Base-by-base conservation (phyloP, 1,139 yeast species). In the Yamadazyma atlantica region DNA sequence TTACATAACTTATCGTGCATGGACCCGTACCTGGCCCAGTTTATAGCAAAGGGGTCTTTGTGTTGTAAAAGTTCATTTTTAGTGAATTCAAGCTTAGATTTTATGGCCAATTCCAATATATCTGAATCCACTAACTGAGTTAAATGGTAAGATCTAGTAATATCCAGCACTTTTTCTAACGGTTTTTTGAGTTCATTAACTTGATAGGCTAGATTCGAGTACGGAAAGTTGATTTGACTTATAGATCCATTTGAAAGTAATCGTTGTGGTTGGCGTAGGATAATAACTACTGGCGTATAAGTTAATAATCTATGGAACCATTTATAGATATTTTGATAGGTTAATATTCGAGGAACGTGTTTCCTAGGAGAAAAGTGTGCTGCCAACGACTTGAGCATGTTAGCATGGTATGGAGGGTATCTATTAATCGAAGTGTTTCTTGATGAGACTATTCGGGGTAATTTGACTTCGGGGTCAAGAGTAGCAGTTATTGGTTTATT, bases 281-380 rank as follows among this genome's bases (percentile, higher is more conserved):
- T 44, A 12, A 70, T 42, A 3, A 62, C 44, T 4, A 69, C 49
- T 1, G 75, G 75, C 0, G 73, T 54, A n/a, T 45, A 33, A 4
- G 43, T 33, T 5, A 69, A 43, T 17, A 62, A 49, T 24, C 57
- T 49, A 10, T 45, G 43, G 44, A 53, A 66, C 71, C 69, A 69
- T 26, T 45, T 43, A 45, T 54, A 58, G 9, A 64, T 52, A 11
- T 58, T 54, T 17, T 39, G 24, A 17, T 41, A 37, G 5, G 31
- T n/a, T 9, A n/a, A 8, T 7, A 35, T 36, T 6, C 22, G 11
- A 0, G 51, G 52, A 1, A 47, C 11, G 4, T 14, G 8, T 4
- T 24, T 17, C 3, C 30, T 14, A 8, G 52, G 51, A 8, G 32
- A 6, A 32, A 38, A 44, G 22, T 37, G 40, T 6, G 48, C 30